These are phyloP conservation scores for Chloranthus sessilifolius DNA, from an alignment of 164 flowering plant species.

Conservation along the genomic window DNA sequence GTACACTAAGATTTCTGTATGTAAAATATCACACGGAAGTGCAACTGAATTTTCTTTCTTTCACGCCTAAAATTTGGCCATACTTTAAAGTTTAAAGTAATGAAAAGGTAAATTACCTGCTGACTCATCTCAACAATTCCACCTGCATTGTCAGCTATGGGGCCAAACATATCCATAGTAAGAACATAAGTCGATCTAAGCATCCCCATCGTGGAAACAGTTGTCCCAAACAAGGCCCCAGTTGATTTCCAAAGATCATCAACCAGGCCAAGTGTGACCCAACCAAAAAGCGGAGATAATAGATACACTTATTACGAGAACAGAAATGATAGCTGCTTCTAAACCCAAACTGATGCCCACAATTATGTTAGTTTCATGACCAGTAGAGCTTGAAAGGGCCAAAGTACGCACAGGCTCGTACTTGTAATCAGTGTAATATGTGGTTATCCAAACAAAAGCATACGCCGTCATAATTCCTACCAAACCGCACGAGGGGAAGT, in stretches of 20 bases:
- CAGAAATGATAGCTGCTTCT: conserved; percentile 98
- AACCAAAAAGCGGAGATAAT: conserved; percentile 91
- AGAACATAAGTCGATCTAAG: conserved; percentile 98
- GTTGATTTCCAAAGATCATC: conserved; percentile 87
- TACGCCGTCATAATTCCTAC: conserved; percentile 95
- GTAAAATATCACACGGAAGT: no score
- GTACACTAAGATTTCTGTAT: no score
- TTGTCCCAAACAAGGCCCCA: conserved; percentile 97
- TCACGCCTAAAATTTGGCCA: no score
- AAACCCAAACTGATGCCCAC: conserved; percentile 96
- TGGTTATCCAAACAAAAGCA: conserved; percentile 84
- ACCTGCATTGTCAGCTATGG: conserved; percentile 99
- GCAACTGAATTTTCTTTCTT: no score
- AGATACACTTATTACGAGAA: conserved; percentile 80
- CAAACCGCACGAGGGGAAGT: conserved; percentile 91
- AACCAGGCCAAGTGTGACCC: conserved; percentile 89
- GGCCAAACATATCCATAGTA: conserved; percentile 99
- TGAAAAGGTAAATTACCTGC: no score
- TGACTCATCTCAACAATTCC: conserved; percentile 99
- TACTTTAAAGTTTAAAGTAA: no score
- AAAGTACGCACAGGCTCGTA: conserved; percentile 92
- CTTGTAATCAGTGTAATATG: conserved; percentile 97
- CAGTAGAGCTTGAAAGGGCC: conserved; percentile 93
- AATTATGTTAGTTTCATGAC: conserved; percentile 97
- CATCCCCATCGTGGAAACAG: conserved; percentile 99